Conservation (phyloP, 2,329 filamentous ascomycete genomes). For the Alternaria longipes region DNA sequence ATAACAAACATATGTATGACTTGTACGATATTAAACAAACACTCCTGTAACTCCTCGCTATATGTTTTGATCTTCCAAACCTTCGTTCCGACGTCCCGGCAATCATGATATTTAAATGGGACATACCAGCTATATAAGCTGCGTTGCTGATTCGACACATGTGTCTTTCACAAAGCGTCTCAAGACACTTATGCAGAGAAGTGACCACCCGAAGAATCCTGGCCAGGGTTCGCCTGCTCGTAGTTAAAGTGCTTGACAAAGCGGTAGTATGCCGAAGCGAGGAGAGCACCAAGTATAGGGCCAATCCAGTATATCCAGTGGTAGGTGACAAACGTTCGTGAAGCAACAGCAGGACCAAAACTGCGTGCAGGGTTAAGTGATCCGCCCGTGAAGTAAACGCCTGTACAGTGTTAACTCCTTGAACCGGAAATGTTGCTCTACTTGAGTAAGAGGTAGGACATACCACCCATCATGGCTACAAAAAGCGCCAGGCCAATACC, state of each 20-base stretch:
- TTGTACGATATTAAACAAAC: neutral
- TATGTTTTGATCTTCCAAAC: neutral
- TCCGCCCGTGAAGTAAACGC: slow-evolving; percentile 54
- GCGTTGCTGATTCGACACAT: neutral
- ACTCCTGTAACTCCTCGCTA: neutral
- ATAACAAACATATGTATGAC: neutral
- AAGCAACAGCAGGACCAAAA: slow-evolving; percentile 54
- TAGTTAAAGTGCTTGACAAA: slow-evolving; percentile 53
- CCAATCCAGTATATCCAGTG: slow-evolving; percentile 58
- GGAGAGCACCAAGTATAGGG: slow-evolving; percentile 50
- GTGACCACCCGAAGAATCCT: slow-evolving; percentile 27
- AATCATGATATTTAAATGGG: neutral
- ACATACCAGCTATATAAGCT: neutral
- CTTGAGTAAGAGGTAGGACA: slow-evolving; percentile 1
- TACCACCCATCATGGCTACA: slow-evolving; percentile 40
- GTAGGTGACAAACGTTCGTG: slow-evolving; percentile 41
- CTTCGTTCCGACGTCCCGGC: too few species aligned
- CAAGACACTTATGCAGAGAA: neutral
- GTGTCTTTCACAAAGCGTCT: neutral
- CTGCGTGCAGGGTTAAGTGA: slow-evolving; percentile 56
- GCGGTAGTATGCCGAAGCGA: slow-evolving; percentile 59
- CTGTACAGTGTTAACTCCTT: slow-evolving; percentile 9
- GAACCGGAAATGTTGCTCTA: neutral
- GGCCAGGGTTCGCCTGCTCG: slow-evolving; percentile 40
- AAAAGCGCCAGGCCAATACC: slow-evolving; percentile 36